A percentile compares a stretch with the other conserved stretches of the same genome.
phyloP scores from a whole-genome alignment of 257 asterid genomes.

The Penstemon barbatus region DNA sequence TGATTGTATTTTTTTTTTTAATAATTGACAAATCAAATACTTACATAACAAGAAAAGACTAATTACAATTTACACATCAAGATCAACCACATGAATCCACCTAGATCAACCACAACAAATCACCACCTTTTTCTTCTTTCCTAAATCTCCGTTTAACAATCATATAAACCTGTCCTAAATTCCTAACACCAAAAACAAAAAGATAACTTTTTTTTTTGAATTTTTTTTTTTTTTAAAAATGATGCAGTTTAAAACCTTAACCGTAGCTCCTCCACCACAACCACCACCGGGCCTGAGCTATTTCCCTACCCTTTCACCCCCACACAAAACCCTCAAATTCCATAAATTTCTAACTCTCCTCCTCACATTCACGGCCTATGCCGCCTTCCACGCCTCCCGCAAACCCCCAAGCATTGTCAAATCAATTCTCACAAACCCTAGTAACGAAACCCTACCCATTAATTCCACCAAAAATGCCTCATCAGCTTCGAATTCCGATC shows the following conservation, averaged over 20 bases:
- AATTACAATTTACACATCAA: too few species aligned
- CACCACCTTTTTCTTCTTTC: neutral
- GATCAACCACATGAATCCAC: neutral
- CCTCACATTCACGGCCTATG: conserved; percentile 81
- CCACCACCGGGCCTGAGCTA: conserved; percentile 70
- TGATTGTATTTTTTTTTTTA: too few species aligned
- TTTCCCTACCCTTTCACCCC: conserved; percentile 54
- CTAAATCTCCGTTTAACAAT: neutral
- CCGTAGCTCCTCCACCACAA: conserved; percentile 33
- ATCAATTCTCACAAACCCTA: conserved; percentile 66
- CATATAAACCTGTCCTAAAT: neutral
- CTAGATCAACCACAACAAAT: neutral
- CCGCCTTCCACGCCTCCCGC: conserved; percentile 91
- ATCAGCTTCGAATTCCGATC: conserved; percentile 30
- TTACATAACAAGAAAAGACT: too few species aligned
- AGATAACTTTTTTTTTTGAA: too few species aligned
- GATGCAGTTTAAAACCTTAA: conserved; percentile 51
- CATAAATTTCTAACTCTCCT: conserved; percentile 61
- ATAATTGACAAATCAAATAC: too few species aligned
- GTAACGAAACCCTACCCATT: conserved; percentile 45
- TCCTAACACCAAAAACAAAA: neutral
- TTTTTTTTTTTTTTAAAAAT: too few species aligned
- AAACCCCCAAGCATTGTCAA: conserved; percentile 98
- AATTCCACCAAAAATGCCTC: conserved; percentile 33
- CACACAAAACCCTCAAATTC: conserved; percentile 52